Base-by-base conservation (phyloP, 768 basidiomycete genomes). In the Tubosaeta sp. region DNA sequence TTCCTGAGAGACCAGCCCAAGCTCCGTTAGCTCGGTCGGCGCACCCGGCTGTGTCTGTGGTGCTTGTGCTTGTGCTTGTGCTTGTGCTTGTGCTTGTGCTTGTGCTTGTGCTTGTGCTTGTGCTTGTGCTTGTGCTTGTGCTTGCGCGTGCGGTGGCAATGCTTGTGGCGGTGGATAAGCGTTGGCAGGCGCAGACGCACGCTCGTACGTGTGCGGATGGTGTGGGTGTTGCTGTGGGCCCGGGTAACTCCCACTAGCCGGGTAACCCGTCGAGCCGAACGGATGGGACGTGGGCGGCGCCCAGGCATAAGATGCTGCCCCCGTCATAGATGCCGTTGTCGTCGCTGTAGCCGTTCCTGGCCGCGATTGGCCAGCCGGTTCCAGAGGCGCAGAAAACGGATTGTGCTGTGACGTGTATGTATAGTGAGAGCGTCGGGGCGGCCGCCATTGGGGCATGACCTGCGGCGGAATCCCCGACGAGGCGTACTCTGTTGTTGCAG, bases 1-100 rank as follows among this genome's bases (percentile, higher is more conserved):
- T 52, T 77, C 76, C 21, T 79, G 70, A 10, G 82, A 70, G 5
- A 81, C 81, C 22, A 87, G 68, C 7, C 86, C 86, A 4, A 87
- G 72, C 48, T 81, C 75, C 0, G 80, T 77, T 16, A 86, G 67
- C 46, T 82, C 81, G 16, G 73, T 59, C 24, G 69, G 63, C 16
- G 69, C 60, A 7, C 57, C 51, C 6, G 52, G 53, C 18, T 46
- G 43, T 1, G 61, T 54, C 3, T 52, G 51, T 12, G 31, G 29
- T 8, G 46, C n/a, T n/a, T n/a, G n/a, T n/a, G n/a, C n/a, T n/a
- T n/a, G n/a, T n/a, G n/a, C n/a, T n/a, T n/a, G n/a, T n/a, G n/a
- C n/a, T n/a, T n/a, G n/a, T n/a, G n/a, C n/a, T n/a, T n/a, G n/a
- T n/a, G n/a, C n/a, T n/a, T n/a, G n/a, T n/a, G n/a, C n/a, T n/a